Evolutionary conservation across 148 eudicot species (phyloP), one percentile per base, ranked within the genome.

Genomic region (Rhododendron ferrugineum): DNA sequence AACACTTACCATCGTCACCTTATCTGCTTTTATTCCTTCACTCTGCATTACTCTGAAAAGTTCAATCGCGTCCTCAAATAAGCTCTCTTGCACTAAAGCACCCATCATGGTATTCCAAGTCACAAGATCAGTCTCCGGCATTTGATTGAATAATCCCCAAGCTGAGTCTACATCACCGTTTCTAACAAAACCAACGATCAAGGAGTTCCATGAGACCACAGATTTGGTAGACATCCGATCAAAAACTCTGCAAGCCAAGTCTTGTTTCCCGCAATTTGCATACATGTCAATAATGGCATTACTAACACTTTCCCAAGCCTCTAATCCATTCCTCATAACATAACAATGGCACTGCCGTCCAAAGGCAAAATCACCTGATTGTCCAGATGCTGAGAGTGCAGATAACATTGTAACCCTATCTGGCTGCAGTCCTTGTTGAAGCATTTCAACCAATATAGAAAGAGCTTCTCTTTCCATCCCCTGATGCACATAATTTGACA

Each of bases 21-120:
- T 86, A 56, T 90, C 92, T 62, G 91, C 77, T 68, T 50, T 85
- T n/a, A 81, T 50, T 30, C 89, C 81, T 47, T 81, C 83, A 22
- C 73, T 86, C 52, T 89, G 91, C 92, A 90, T 90, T 32, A 36
- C 42, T 14, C 88, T 82, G 82, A 90, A 89, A n/a, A 87, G 87
- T 68, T 83, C 85, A 75, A 90, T 84, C 11, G 87, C 87, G 3
- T 89, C 92, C 49, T 78, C 84, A 70, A 89, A 85, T 26, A 62
- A 49, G 82, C 87, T 87, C 73, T 82, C 60, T 60, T 89, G 87
- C 37, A 82, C 87, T 40, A 84, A 89, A n/a, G 82, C 89, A 68
- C 56, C 83, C n/a, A 90, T 87, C 82, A 90, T 87, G 56, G 91
- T 86, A 81, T 87, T 90, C 92, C 92, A 90, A 6, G 88, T 86